phyloP scores from a whole-genome alignment of 345 rosid genomes.

The Euphorbia pulcherrima region DNA sequence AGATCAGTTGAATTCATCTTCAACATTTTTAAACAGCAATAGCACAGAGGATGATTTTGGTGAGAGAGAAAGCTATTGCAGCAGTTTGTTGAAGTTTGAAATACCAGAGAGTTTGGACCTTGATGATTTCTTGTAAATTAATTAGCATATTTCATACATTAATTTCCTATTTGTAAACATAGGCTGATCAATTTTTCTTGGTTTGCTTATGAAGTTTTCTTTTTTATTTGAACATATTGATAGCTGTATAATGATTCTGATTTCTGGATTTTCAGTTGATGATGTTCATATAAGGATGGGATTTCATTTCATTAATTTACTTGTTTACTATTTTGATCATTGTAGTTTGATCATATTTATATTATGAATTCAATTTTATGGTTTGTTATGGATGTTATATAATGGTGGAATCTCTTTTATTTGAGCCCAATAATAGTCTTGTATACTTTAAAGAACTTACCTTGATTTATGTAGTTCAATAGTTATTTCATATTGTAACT shows the following conservation, averaged over 20 bases:
- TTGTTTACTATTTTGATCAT: not conserved
- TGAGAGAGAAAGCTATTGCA: constrained; percentile 66
- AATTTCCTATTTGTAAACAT: not conserved
- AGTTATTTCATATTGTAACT: too few relatives aligned
- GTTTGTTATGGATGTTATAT: too few relatives aligned
- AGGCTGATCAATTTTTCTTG: not conserved
- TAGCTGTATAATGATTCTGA: not conserved
- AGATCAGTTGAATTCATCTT: constrained; percentile 44
- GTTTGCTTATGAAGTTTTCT: too few relatives aligned
- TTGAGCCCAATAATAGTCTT: too few relatives aligned
- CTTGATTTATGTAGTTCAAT: too few relatives aligned
- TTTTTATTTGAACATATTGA: too few relatives aligned
- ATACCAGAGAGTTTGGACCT: constrained; percentile 65
- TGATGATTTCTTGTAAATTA: constrained; percentile 53
- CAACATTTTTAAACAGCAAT: constrained; percentile 48
- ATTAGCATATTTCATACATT: constrained; percentile 2
- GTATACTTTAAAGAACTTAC: too few relatives aligned
- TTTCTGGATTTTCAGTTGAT: constrained; percentile 15
- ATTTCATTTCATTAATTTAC: too few relatives aligned
- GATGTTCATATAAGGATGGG: constrained; percentile 17
- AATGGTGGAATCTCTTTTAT: too few relatives aligned
- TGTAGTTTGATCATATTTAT: not conserved
- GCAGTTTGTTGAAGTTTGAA: constrained; percentile 66
- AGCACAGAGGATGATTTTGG: constrained; percentile 37
- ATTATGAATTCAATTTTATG: not conserved